Evolutionary conservation across 2,329 filamentous ascomycete genomes (phyloP), one percentile per base, ranked within the genome.

Genomic region (Sporothrix pseudoabietina): DNA sequence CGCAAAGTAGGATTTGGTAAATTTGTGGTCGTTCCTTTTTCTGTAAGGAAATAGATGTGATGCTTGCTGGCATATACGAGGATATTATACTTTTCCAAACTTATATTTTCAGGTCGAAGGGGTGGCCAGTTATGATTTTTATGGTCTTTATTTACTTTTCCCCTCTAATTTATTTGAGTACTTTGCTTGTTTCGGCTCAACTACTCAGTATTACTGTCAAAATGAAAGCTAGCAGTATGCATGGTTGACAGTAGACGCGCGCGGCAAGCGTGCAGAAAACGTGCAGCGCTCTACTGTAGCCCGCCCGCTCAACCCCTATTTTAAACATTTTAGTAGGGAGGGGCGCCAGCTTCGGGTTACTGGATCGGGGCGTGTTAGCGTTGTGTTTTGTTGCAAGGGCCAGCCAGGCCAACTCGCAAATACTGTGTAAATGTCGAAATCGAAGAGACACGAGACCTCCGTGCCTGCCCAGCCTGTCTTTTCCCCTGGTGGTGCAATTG

Each of bases 311-410:
- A 63, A 22, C 61, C 61, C 61, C 61, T 47, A 65, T 44, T 47
- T 65, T 47, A 47, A 65, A 30, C 61, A 30, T 52, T n/a, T 39
- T 61, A 30, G 54, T 26, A 22, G 7, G 44, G 35, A 35, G 16
- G 47, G n/a, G 41, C n/a, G 26, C 41, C 39, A 30, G 26, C 10
- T 26, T 47, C 63, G 41, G 22, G 16, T 66, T 66, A 66, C 63
- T 66, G 22, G 39, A 66, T 66, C 26, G 41, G 59, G 63, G 63
- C 63, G 44, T 66, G 41, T 49, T 66, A 66, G 63, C 44, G 63
- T 12, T 30, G 4, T 47, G 63, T 30, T 55, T 19, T 49, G 41
- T 66, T 49, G 10, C 41, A 66, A 41, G 59, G 41, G 41, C 41
- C 41, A 44, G 41, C 10, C 35, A 44, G 35, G n/a, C 61, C 41